Conservation (phyloP, 139 green algal genomes). For the Zygnema cylindricum region DNA sequence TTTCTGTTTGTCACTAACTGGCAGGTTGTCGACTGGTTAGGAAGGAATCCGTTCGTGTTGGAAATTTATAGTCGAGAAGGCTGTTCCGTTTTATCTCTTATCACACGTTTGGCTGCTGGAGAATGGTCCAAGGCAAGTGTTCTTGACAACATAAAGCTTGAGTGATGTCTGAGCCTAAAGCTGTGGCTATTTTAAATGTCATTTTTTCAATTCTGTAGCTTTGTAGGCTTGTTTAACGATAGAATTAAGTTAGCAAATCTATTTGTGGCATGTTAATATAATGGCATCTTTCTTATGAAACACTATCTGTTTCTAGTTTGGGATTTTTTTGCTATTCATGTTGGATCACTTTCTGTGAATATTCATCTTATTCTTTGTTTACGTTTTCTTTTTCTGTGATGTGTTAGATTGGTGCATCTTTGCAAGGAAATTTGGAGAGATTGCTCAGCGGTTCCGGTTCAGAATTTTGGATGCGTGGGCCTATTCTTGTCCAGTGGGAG, state of each 20-base stretch:
- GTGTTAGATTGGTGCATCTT: not conserved
- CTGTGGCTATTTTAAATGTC: no score
- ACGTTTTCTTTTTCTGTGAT: slow-evolving; percentile 12
- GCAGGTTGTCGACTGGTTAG: slow-evolving; percentile 33
- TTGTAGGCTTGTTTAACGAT: no score
- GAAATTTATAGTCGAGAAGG: slow-evolving; percentile 24
- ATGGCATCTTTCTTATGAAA: no score
- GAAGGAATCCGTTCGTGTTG: not conserved
- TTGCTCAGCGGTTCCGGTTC: not conserved
- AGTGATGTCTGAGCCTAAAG: no score
- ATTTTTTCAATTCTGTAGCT: no score
- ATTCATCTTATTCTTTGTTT: slow-evolving; percentile 6
- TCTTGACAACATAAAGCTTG: no score
- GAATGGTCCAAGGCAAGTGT: slow-evolving; percentile 14
- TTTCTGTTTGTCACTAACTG: not conserved
- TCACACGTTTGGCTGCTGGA: not conserved
- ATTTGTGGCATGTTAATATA: no score
- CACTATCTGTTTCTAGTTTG: no score
- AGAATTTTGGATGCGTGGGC: not conserved
- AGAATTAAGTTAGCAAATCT: no score
- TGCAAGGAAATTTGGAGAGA: slow-evolving; percentile 13
- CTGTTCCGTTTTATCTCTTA: slow-evolving; percentile 5
- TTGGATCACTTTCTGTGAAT: not conserved
- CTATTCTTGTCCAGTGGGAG: slow-evolving; percentile 12
- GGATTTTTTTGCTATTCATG: not conserved